phyloP scores from a whole-genome alignment of 2,329 filamentous ascomycete species.

The Aureobasidium musti region DNA sequence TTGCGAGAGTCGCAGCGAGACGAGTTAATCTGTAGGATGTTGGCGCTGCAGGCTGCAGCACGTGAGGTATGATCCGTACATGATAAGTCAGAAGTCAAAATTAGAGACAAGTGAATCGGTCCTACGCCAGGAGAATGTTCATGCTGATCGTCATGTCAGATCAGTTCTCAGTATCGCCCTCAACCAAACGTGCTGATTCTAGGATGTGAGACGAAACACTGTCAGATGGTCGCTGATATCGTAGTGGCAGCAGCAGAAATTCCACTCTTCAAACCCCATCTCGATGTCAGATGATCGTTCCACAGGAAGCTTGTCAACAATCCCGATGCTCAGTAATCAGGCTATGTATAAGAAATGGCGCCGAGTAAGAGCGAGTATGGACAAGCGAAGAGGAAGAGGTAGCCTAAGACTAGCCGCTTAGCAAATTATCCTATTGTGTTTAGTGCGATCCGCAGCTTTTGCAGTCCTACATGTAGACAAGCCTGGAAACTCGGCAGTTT shows the following conservation, averaged over 20 bases:
- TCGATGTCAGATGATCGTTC: not conserved
- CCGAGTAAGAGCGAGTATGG: not conserved
- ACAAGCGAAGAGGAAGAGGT: not conserved
- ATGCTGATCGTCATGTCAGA: not conserved
- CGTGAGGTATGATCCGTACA: not conserved
- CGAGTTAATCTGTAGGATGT: not conserved
- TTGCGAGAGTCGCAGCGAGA: too few relatives aligned
- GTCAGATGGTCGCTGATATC: not conserved
- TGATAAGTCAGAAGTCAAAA: not conserved
- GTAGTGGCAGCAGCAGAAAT: not conserved
- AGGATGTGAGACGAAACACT: not conserved
- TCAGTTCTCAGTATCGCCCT: not conserved
- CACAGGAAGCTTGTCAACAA: not conserved
- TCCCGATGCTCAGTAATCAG: not conserved
- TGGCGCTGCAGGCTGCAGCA: not conserved
- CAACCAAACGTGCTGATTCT: not conserved
- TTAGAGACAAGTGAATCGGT: not conserved
- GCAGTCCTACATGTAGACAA: too few relatives aligned
- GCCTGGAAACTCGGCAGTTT: not conserved
- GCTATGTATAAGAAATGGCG: not conserved
- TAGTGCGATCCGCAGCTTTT: not conserved
- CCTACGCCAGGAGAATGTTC: not conserved
- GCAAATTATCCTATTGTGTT: conserved; percentile 4
- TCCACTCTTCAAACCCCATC: not conserved
- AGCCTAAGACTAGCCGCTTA: conserved; percentile 13